A percentile compares a stretch with the other conserved stretches of the same genome.
Evolutionary conservation across 1,139 yeast species (phyloP).

Genomic region (Saccharomyces hybrid): DNA sequence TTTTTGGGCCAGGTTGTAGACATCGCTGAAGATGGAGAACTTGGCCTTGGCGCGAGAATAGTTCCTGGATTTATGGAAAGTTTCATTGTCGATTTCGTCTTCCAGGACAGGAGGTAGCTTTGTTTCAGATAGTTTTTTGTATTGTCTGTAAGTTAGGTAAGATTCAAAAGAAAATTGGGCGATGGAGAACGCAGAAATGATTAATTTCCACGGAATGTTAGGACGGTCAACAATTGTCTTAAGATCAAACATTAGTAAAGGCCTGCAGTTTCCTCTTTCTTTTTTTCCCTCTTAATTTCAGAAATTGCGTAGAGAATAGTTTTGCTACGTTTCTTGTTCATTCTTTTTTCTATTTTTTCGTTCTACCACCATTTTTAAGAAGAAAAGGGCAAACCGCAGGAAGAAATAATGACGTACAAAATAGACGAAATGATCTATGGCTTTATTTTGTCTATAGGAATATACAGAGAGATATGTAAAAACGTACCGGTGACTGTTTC

Average conservation of each 20-base stretch:
- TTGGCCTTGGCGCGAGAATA: constrained; percentile 78
- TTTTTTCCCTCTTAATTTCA: background rate
- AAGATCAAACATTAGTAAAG: constrained; percentile 28
- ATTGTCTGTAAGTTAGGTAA: constrained; percentile 71
- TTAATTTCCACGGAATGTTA: constrained; percentile 66
- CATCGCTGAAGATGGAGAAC: constrained; percentile 54
- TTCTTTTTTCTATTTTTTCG: too few relatives aligned
- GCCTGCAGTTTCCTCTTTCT: background rate
- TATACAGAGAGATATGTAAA: too few relatives aligned
- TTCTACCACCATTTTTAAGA: too few relatives aligned
- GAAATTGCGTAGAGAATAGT: background rate
- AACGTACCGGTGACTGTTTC: too few relatives aligned
- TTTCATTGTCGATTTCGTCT: constrained; percentile 60
- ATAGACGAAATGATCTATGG: too few relatives aligned
- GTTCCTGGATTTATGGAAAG: constrained; percentile 69
- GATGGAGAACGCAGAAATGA: constrained; percentile 66
- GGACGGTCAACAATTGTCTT: constrained; percentile 46
- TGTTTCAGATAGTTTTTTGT: constrained; percentile 53
- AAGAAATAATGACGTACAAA: too few relatives aligned
- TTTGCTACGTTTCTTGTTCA: too few relatives aligned
- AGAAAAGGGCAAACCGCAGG: too few relatives aligned
- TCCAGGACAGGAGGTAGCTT: constrained; percentile 55
- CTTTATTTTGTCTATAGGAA: too few relatives aligned
- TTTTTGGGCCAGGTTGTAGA: constrained; percentile 50
- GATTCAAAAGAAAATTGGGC: constrained; percentile 72